Evolutionary conservation across 2,329 filamentous ascomycete species (phyloP).

Genomic region (Hymenoscyphus repandus): DNA sequence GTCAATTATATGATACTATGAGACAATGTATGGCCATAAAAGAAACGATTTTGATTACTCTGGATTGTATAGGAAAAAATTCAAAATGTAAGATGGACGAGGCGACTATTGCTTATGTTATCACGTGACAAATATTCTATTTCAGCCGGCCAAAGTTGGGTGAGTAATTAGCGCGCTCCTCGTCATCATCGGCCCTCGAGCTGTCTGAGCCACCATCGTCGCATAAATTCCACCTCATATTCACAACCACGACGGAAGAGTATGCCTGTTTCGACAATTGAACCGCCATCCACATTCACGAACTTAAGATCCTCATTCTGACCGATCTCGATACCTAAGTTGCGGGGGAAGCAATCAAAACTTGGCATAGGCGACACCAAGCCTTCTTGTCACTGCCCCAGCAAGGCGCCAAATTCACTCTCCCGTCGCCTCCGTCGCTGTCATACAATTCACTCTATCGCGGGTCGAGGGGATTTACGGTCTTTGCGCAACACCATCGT

Average conservation of each 20-base stretch:
- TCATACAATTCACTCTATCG: not conserved
- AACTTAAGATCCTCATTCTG: not conserved
- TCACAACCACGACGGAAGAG: not conserved
- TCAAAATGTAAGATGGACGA: too few relatives aligned
- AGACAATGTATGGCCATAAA: too few relatives aligned
- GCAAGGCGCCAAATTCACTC: not conserved
- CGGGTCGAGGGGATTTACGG: not conserved
- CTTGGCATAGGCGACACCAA: not conserved
- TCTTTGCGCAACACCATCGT: not conserved
- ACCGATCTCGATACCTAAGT: not conserved
- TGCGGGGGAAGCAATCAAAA: conserved; percentile 3
- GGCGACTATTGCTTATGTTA: not conserved
- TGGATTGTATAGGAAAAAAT: too few relatives aligned
- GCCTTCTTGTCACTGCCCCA: not conserved
- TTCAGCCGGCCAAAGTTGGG: not conserved
- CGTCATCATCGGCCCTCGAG: conserved; percentile 6
- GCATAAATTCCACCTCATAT: conserved; percentile 5
- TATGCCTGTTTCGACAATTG: conserved; percentile 8
- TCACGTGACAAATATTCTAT: not conserved
- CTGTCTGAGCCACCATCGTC: conserved; percentile 8
- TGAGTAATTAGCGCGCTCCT: not conserved
- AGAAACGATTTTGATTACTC: too few relatives aligned
- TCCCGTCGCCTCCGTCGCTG: conserved; percentile 2
- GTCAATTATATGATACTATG: too few relatives aligned
- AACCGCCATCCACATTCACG: not conserved